These are phyloP conservation scores for Cymbopogon flexuosus DNA, from an alignment of 202 grass and related monocot genomes.

Conservation along the genomic window DNA sequence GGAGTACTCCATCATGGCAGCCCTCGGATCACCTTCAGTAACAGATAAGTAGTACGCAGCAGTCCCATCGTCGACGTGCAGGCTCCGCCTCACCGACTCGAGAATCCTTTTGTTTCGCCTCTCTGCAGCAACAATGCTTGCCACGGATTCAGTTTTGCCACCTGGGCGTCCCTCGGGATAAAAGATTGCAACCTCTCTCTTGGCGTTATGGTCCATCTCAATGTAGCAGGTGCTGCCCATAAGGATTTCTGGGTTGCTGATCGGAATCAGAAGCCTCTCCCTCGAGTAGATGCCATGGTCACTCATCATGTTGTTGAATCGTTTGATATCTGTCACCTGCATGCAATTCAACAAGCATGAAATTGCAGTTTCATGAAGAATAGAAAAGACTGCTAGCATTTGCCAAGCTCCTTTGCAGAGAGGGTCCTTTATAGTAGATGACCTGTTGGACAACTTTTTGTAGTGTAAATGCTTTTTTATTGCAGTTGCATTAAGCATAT, in stretches of 20 bases:
- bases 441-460: background rate
- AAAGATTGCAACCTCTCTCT: slow-evolving; percentile 79
- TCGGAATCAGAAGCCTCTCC: slow-evolving; percentile 81
- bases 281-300: slow-evolving; percentile 94
- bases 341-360: background rate
- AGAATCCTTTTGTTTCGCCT: slow-evolving; percentile 56
- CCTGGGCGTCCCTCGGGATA: slow-evolving; percentile 56
- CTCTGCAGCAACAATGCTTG: slow-evolving; percentile 17
- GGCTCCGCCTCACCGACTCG: slow-evolving; percentile 63
- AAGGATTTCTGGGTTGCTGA: slow-evolving; percentile 53
- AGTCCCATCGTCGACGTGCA: slow-evolving; percentile 74
- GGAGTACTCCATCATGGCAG: slow-evolving; percentile 75
- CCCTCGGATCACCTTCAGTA: slow-evolving; percentile 70
- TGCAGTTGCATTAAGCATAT: background rate
- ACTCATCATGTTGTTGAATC: slow-evolving; percentile 98
- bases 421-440: background rate
- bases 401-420: background rate
- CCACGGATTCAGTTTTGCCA: slow-evolving; percentile 17
- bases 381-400: background rate
- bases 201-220: slow-evolving; percentile 71
- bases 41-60: slow-evolving; percentile 73
- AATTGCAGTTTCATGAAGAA: background rate
- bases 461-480: background rate
- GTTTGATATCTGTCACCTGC: slow-evolving; percentile 75
- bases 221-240: slow-evolving; percentile 69